Evolutionary conservation across 768 basidiomycete species (phyloP).

Genomic region (Macrolepiota albuminosa): DNA sequence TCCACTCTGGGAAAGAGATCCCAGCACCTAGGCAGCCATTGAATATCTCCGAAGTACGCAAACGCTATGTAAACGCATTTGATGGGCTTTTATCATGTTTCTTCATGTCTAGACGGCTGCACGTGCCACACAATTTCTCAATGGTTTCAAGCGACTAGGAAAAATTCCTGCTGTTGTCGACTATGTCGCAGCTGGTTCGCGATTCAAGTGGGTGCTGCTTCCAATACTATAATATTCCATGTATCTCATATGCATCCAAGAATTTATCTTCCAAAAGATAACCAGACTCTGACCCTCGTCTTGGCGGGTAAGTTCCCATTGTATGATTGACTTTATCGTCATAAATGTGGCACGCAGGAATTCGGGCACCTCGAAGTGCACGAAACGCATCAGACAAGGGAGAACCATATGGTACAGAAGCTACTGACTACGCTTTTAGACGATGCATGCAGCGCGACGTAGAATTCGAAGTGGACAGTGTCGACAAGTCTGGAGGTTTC

Average conservation of each 20-base stretch:
- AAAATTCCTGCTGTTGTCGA: conserved; percentile 84
- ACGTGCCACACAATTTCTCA: conserved; percentile 84
- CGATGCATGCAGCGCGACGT: conserved; percentile 93
- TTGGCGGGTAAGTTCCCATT: conserved; percentile 56
- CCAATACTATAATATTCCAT: background rate
- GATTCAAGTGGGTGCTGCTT: conserved; percentile 71
- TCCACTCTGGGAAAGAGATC: conserved; percentile 91
- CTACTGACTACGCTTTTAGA: conserved; percentile 71
- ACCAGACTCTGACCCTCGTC: conserved; percentile 89
- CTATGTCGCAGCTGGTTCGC: conserved; percentile 89
- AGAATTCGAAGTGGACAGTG: conserved; percentile 85
- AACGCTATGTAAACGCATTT: background rate
- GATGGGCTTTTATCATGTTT: background rate
- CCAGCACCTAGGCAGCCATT: conserved; percentile 74
- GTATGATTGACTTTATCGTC: background rate
- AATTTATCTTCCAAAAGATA: conserved; percentile 84
- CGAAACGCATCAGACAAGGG: conserved; percentile 77
- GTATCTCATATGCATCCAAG: conserved; percentile 29
- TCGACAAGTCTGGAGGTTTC: conserved; percentile 95
- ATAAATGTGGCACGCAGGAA: conserved; percentile 42
- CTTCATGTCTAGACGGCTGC: conserved; percentile 41
- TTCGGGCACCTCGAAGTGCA: conserved; percentile 86
- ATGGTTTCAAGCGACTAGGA: conserved; percentile 87
- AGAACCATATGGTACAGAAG: conserved; percentile 85
- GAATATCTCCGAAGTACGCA: conserved; percentile 83